Conservation (phyloP, 2,329 filamentous ascomycete species). For the Epichloe typhina region DNA sequence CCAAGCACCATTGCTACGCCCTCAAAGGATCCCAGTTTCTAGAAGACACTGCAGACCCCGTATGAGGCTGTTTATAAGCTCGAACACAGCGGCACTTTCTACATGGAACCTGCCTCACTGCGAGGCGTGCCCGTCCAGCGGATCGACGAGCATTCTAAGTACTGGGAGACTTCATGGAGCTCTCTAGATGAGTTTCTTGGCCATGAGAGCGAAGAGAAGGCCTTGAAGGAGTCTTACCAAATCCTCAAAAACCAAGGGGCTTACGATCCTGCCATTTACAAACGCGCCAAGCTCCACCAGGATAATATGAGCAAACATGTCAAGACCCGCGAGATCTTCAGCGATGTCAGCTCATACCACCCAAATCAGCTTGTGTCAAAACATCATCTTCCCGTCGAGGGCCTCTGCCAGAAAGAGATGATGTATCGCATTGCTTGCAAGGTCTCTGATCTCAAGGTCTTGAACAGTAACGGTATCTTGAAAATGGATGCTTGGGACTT, state of each 20-base stretch:
- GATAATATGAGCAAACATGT: constrained; percentile 21
- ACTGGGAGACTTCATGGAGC: constrained; percentile 19
- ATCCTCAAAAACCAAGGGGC: constrained; percentile 3
- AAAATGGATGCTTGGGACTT: constrained; percentile 26
- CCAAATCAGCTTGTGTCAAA: constrained; percentile 25
- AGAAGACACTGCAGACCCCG: constrained; percentile 3
- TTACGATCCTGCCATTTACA: constrained; percentile 2
- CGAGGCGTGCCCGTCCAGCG: constrained; percentile 15
- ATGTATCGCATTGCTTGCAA: constrained; percentile 24
- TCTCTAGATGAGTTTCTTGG: constrained; percentile 18
- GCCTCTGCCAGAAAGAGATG: constrained; percentile 21
- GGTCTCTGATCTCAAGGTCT: constrained; percentile 17
- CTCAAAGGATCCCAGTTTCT: constrained; percentile 7
- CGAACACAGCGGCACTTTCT: constrained; percentile 13
- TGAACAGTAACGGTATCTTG: constrained; percentile 14
- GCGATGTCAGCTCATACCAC: constrained; percentile 15
- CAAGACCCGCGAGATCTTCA: constrained; percentile 23
- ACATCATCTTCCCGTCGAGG: constrained; percentile 16
- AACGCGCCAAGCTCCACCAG: constrained; percentile 12
- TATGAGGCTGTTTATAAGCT: constrained; percentile 10
- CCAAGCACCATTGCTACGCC: background rate
- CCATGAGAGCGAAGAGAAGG: constrained; percentile 12
- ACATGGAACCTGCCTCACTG: constrained; percentile 13
- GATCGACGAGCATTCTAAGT: constrained; percentile 15
- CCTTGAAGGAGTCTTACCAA: constrained; percentile 8